Percentiles rank a stretch among this genome's conserved stretches.
Conservation (phyloP, 2,329 filamentous ascomycete species). For the Ophiocordyceps robertsii region DNA sequence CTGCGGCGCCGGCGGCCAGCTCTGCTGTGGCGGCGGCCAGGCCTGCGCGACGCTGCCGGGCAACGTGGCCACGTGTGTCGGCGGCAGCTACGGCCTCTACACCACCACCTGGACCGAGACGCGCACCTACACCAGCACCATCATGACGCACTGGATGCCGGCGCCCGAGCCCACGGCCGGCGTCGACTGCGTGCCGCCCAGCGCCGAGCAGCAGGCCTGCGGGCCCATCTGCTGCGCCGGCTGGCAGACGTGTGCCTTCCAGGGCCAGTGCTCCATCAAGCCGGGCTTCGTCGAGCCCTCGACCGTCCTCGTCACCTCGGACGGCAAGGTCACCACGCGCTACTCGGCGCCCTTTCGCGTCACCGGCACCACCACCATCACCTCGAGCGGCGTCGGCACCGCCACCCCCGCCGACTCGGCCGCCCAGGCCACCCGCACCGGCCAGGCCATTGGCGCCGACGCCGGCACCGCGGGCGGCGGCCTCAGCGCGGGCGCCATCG, state of each 20-base stretch:
- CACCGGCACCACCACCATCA: constrained; percentile 40
- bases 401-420: constrained; percentile 35
- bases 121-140: constrained; percentile 44
- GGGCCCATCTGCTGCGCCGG: constrained; percentile 57
- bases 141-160: constrained; percentile 34
- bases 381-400: constrained; percentile 34
- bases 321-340: constrained; percentile 37
- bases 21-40: constrained; percentile 37
- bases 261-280: constrained; percentile 44
- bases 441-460: constrained; percentile 22
- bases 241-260: constrained; percentile 51
- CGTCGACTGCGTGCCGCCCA: constrained; percentile 34
- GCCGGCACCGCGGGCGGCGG: constrained; percentile 24
- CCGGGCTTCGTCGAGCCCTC: constrained; percentile 29
- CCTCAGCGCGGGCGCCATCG: constrained; percentile 61
- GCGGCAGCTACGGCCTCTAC: constrained; percentile 22
- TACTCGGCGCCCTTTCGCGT: constrained; percentile 39
- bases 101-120: constrained; percentile 50
- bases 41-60: constrained; percentile 35
- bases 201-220: constrained; percentile 46
- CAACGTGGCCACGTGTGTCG: constrained; percentile 36
- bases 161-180: constrained; percentile 29
- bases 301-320: constrained; percentile 29
- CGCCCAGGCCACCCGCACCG: constrained; percentile 29
- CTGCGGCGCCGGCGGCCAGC: constrained; percentile 41